These are phyloP conservation scores for Phytophthora fragariae DNA, from an alignment of 352 stramenopile species.

Conservation along the genomic window DNA sequence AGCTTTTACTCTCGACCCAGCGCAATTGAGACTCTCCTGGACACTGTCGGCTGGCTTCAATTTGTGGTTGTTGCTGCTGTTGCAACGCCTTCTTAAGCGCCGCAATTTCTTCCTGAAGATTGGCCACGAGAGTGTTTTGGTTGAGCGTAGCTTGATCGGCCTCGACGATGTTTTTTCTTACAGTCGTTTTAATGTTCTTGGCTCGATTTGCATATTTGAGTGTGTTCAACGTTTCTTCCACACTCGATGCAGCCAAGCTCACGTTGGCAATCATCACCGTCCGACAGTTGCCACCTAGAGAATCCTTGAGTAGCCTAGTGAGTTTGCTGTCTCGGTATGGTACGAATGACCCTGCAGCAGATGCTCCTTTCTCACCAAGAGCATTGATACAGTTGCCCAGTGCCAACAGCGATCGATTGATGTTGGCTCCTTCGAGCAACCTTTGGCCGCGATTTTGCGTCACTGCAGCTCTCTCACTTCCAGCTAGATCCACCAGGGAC, in stretches of 20 bases:
- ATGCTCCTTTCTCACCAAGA: constrained; percentile 78
- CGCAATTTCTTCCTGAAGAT: constrained; percentile 88
- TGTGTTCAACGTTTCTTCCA: constrained; percentile 94
- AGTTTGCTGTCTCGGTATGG: constrained; percentile 92
- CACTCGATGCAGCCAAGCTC: constrained; percentile 73
- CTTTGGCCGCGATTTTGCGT: constrained; percentile 90
- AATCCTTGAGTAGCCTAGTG: constrained; percentile 91
- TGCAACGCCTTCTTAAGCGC: constrained; percentile 74
- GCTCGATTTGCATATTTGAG: constrained; percentile 94
- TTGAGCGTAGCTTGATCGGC: constrained; percentile 87
- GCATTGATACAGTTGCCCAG: constrained; percentile 95
- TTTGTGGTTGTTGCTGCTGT: constrained; percentile 36
- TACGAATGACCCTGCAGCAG: constrained; percentile 61
- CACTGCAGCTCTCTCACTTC: constrained; percentile 90
- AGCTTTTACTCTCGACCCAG: constrained; percentile 32
- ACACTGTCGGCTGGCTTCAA: constrained; percentile 1
- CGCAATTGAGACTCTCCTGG: constrained; percentile 5
- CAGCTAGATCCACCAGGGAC: constrained; percentile 91
- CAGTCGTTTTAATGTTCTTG: constrained; percentile 95
- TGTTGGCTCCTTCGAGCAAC: constrained; percentile 92
- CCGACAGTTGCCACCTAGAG: constrained; percentile 92
- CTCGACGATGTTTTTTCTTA: constrained; percentile 87
- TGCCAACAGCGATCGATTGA: constrained; percentile 92
- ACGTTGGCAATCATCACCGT: constrained; percentile 96
- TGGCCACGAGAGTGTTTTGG: constrained; percentile 88